Evolutionary conservation across 108 stramenopile species (phyloP).

Genomic region (Bacterosira constricta): DNA sequence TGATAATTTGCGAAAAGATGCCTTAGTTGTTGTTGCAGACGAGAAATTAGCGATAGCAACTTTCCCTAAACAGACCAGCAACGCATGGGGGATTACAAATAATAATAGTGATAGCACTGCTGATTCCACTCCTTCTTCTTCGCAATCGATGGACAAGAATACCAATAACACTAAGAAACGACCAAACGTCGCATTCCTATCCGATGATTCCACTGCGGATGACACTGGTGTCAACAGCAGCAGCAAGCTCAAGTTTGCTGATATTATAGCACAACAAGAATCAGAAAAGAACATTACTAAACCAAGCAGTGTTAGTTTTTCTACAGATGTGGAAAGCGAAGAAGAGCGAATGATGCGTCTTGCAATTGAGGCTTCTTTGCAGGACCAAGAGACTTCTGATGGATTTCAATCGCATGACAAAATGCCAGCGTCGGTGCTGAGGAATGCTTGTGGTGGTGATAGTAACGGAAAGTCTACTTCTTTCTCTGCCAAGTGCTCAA

Average conservation of each 20-base stretch:
- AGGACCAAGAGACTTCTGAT: neutral
- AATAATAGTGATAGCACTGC: neutral
- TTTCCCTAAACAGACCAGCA: neutral
- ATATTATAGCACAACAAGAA: constrained; percentile 31
- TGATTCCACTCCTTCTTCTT: neutral
- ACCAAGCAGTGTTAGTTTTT: constrained; percentile 13
- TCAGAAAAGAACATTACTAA: neutral
- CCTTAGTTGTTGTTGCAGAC: too few species aligned
- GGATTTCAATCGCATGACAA: neutral
- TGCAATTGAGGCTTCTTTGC: constrained; percentile 40
- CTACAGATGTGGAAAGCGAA: constrained; percentile 23
- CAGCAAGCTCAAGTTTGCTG: neutral
- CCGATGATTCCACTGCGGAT: neutral
- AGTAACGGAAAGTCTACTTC: neutral
- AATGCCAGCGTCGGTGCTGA: neutral
- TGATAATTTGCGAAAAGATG: too few species aligned
- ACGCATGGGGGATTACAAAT: neutral
- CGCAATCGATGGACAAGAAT: neutral
- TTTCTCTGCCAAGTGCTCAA: too few species aligned
- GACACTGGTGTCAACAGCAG: neutral
- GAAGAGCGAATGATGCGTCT: constrained; percentile 40
- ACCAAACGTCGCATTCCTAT: neutral
- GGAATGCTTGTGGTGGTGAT: neutral
- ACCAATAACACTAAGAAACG: neutral
- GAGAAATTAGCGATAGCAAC: too few species aligned